Conservation (phyloP, 768 basidiomycete genomes). For the Lentinula edodes region DNA sequence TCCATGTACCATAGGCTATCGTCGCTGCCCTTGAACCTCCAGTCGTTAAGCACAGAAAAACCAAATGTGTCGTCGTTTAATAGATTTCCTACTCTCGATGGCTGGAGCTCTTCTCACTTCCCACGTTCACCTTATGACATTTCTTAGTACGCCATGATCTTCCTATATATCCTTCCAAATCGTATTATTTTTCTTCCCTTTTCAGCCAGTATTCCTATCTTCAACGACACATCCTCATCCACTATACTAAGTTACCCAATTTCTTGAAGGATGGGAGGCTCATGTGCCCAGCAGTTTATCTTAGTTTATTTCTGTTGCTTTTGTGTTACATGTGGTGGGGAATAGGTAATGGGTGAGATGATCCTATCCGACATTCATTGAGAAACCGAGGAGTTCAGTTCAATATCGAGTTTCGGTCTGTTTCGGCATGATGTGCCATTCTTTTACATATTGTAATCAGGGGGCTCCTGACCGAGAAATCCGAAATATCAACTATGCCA, state of each 20-base stretch:
- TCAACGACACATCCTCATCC: conserved; percentile 4
- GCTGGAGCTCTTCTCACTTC: conserved; percentile 14
- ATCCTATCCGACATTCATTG: background rate
- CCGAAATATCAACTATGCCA: too few relatives aligned
- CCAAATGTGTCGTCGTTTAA: conserved; percentile 84
- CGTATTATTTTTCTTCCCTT: conserved; percentile 21
- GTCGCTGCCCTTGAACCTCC: conserved; percentile 98
- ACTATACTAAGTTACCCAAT: conserved; percentile 6
- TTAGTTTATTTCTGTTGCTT: conserved; percentile 4
- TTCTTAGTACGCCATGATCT: conserved; percentile 8
- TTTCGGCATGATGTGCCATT: too few relatives aligned
- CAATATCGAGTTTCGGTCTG: too few relatives aligned
- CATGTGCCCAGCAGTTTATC: background rate
- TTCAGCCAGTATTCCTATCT: conserved; percentile 13
- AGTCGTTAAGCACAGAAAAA: conserved; percentile 74
- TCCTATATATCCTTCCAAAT: conserved; percentile 10
- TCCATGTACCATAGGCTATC: conserved; percentile 62
- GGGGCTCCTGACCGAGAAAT: too few relatives aligned
- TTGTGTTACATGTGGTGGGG: conserved; percentile 3
- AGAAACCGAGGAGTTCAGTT: background rate
- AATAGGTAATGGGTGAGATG: conserved; percentile 5
- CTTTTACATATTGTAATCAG: too few relatives aligned
- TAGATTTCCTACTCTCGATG: conserved; percentile 15
- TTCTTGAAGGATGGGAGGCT: conserved; percentile 9
- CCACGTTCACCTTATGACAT: conserved; percentile 15